Conservation (phyloP, 1,284 basidiomycete genomes). For the Rhodotorula sp. region DNA sequence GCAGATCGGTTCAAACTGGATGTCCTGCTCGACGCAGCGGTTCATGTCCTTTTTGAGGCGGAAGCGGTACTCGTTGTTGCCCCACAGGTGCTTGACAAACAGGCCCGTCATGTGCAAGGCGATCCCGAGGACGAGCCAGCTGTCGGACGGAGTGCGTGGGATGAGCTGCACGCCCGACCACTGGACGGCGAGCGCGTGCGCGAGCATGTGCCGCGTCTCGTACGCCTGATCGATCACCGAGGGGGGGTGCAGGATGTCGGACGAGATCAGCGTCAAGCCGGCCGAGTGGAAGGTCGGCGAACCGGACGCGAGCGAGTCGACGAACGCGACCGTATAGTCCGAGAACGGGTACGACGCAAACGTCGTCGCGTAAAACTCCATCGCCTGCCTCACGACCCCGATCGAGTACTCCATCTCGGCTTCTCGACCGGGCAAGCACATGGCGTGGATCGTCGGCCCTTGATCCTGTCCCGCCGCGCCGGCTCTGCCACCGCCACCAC, state of each 20-base stretch:
- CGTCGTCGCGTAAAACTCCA: slow-evolving; percentile 88
- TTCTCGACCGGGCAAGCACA: slow-evolving; percentile 82
- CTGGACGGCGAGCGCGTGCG: slow-evolving; percentile 88
- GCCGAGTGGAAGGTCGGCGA: slow-evolving; percentile 77
- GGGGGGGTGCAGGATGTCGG: slow-evolving; percentile 81
- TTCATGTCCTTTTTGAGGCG: slow-evolving; percentile 95
- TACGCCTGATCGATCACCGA: slow-evolving; percentile 91
- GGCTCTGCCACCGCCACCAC: neutral
- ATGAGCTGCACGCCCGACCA: slow-evolving; percentile 98
- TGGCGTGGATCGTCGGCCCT: slow-evolving; percentile 79
- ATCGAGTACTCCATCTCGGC: slow-evolving; percentile 68
- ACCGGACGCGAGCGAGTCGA: slow-evolving; percentile 71
- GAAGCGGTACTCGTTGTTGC: slow-evolving; percentile 97
- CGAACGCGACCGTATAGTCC: slow-evolving; percentile 94
- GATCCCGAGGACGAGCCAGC: slow-evolving; percentile 93
- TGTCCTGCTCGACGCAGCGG: slow-evolving; percentile 83
- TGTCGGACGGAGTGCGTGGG: slow-evolving; percentile 89
- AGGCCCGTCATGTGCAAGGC: slow-evolving; percentile 86
- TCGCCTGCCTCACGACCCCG: slow-evolving; percentile 77
- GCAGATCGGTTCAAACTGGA: slow-evolving; percentile 87
- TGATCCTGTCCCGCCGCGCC: slow-evolving; percentile 50
- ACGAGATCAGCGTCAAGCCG: slow-evolving; percentile 75
- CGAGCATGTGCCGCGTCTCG: slow-evolving; percentile 81
- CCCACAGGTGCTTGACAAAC: slow-evolving; percentile 82
- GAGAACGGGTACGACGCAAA: slow-evolving; percentile 93